phyloP scores from a whole-genome alignment of 2,329 filamentous ascomycete species.

The Nemania serpens region DNA sequence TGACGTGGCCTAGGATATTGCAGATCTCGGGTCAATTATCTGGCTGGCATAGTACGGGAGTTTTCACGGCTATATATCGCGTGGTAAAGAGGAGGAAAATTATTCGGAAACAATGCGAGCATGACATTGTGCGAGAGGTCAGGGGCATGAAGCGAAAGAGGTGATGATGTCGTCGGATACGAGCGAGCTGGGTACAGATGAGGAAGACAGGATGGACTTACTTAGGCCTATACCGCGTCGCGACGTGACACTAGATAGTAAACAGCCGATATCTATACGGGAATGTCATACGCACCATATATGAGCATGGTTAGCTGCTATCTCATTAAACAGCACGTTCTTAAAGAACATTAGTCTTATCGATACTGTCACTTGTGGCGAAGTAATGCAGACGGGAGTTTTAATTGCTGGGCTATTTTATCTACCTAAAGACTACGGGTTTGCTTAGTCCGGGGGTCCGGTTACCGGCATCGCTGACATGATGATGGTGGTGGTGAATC shows the following conservation, averaged over 20 bases:
- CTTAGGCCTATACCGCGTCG: conserved; percentile 4
- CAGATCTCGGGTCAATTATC: conserved; percentile 6
- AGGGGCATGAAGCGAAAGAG: background rate
- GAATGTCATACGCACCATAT: background rate
- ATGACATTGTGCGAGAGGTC: background rate
- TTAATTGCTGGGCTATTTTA: no score
- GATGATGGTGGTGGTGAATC: no score
- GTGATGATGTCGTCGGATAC: no score
- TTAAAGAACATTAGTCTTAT: no score
- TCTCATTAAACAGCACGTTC: no score
- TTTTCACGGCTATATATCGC: conserved; percentile 9
- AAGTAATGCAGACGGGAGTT: no score
- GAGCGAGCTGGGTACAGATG: no score
- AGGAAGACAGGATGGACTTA: background rate
- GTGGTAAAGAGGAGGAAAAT: conserved; percentile 7
- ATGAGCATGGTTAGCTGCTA: background rate
- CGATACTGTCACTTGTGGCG: no score
- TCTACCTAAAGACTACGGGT: no score
- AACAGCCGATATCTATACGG: background rate
- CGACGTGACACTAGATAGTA: conserved; percentile 18
- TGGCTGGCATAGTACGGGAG: conserved; percentile 24
- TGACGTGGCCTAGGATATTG: conserved; percentile 4
- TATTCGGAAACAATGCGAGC: background rate
- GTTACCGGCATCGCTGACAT: no score
- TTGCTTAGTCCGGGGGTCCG: no score